Evolutionary conservation across 2,329 filamentous ascomycete genomes (phyloP).

Genomic region (Aspergillus pseudoterreus): DNA sequence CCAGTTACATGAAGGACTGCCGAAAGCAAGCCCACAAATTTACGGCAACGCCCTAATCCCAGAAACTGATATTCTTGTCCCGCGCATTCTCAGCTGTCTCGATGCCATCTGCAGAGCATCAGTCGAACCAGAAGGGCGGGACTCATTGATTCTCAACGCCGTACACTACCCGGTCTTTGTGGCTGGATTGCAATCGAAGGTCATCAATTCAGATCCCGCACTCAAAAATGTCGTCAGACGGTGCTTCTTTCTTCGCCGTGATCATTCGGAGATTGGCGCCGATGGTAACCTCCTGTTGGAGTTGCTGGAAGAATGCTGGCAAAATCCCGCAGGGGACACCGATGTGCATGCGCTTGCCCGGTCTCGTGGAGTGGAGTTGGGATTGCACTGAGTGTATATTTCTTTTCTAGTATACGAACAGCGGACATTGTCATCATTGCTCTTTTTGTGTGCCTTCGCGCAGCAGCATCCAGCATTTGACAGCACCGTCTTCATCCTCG

Average conservation of each 20-base stretch:
- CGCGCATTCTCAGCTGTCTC: conserved; percentile 21
- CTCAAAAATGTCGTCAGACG: conserved; percentile 16
- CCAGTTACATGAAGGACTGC: not conserved
- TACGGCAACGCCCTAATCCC: not conserved
- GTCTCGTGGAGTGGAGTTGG: conserved; percentile 21
- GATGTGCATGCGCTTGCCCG: conserved; percentile 21
- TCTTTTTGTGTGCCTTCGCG: not conserved
- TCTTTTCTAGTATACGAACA: not conserved
- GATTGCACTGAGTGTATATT: conserved; percentile 8
- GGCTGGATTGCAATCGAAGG: conserved; percentile 12
- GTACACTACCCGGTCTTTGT: conserved; percentile 22
- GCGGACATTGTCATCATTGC: not conserved
- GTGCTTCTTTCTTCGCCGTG: not conserved
- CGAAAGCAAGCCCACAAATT: too few relatives aligned
- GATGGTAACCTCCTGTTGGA: conserved; percentile 3
- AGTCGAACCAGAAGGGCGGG: conserved; percentile 10
- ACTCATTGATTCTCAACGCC: conserved; percentile 22
- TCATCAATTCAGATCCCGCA: conserved; percentile 15
- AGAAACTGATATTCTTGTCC: conserved; percentile 15
- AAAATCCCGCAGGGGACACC: conserved; percentile 6
- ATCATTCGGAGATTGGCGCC: not conserved
- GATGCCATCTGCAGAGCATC: conserved; percentile 23
- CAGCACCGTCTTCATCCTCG: conserved; percentile 9
- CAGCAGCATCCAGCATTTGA: conserved; percentile 23
- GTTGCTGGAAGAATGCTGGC: conserved; percentile 25